These are phyloP conservation scores for Colletotrichum spaethianum DNA, from an alignment of 2,329 filamentous ascomycete genomes.

Conservation along the genomic window DNA sequence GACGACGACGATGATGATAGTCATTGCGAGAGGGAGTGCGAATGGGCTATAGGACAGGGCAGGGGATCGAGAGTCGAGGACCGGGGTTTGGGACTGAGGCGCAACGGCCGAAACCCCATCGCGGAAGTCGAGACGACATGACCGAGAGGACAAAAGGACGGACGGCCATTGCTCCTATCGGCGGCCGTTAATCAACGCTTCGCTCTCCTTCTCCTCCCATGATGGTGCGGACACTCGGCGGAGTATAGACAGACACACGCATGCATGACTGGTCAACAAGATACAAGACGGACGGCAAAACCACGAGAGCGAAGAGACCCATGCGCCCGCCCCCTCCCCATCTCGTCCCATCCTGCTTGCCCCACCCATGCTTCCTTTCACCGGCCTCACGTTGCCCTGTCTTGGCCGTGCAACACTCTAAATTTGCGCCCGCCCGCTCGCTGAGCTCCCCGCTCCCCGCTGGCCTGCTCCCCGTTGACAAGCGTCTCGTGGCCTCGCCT, in stretches of 20 bases:
- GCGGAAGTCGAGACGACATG: conserved; percentile 6
- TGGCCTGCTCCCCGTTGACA: conserved; percentile 16
- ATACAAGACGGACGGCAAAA: conserved; percentile 12
- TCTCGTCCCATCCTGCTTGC: conserved; percentile 11
- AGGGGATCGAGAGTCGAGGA: neutral
- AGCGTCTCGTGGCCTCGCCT: conserved; percentile 6
- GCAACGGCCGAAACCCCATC: neutral
- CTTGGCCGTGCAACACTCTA: conserved; percentile 12
- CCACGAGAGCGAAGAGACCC: conserved; percentile 10
- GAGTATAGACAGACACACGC: conserved; percentile 1
- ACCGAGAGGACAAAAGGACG: neutral
- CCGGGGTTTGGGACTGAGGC: neutral
- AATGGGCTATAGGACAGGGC: neutral
- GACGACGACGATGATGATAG: neutral
- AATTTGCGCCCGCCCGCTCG: conserved; percentile 27
- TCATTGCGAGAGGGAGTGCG: neutral
- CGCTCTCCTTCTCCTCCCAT: neutral
- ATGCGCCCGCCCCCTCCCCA: neutral
- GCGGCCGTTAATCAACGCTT: neutral
- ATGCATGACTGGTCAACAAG: conserved; percentile 12
- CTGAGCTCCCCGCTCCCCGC: conserved; percentile 26
- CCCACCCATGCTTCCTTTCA: conserved; percentile 10
- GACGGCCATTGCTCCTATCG: neutral
- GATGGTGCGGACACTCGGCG: neutral
- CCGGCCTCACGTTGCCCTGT: conserved; percentile 10